Evolutionary conservation across 1,284 basidiomycete genomes (phyloP).

Genomic region (Anthracocystis setariae): DNA sequence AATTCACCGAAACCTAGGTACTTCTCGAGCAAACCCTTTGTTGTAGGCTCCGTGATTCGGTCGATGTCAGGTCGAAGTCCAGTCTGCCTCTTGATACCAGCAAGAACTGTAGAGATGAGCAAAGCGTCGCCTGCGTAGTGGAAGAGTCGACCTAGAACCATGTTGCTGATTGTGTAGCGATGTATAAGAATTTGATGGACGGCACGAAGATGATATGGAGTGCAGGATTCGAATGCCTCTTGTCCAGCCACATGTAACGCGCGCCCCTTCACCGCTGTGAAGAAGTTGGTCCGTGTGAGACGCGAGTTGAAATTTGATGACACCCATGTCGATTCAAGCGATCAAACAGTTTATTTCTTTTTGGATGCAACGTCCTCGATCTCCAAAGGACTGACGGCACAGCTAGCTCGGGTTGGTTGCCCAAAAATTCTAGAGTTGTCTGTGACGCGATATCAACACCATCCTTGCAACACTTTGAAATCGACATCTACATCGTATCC

Average conservation of each 20-base stretch:
- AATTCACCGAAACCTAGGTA: conserved; percentile 89
- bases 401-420: no score
- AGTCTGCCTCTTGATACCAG: conserved; percentile 84
- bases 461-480: not conserved
- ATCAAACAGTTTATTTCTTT: no score
- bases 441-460: conserved; percentile 1
- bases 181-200: no score
- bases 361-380: no score
- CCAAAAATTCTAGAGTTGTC: not conserved
- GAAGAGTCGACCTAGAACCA: conserved; percentile 75
- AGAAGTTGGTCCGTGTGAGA: not conserved
- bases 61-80: conserved; percentile 54
- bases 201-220: not conserved
- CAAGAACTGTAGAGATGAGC: conserved; percentile 85
- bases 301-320: no score
- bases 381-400: no score
- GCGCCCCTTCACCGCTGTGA: not conserved
- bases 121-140: conserved; percentile 88
- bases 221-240: not conserved
- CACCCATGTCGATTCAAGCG: no score
- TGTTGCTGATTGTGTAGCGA: conserved; percentile 11
- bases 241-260: not conserved
- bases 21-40: conserved; percentile 79
- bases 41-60: conserved; percentile 73
- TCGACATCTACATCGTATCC: not conserved